Conservation (phyloP, 805 yeast species). For the Spathaspora passalidarum region DNA sequence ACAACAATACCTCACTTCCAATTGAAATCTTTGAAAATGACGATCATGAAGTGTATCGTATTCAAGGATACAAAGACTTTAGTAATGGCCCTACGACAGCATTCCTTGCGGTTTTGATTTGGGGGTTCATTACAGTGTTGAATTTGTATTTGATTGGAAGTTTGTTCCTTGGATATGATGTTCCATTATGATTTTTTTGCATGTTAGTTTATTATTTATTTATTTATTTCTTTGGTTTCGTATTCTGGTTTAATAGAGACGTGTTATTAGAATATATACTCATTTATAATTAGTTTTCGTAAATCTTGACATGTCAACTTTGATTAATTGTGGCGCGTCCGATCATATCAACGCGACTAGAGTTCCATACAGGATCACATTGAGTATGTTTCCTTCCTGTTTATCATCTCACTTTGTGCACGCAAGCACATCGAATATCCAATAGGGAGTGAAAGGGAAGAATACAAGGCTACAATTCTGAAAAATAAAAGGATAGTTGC, state of each 20-base stretch:
- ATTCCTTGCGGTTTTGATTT: constrained; percentile 53
- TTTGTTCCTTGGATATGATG: constrained; percentile 25
- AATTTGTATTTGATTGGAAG: constrained; percentile 64
- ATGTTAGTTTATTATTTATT: background rate
- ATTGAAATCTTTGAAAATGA: constrained; percentile 8
- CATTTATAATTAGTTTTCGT: background rate
- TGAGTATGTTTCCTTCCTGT: too few species aligned
- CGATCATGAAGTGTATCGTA: constrained; percentile 17
- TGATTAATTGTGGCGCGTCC: too few species aligned
- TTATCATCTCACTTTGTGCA: too few species aligned
- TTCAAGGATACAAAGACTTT: constrained; percentile 54
- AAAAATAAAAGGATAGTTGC: too few species aligned
- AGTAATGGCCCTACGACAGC: constrained; percentile 62
- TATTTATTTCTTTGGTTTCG: background rate
- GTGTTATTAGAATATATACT: background rate
- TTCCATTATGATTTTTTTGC: constrained; percentile 15
- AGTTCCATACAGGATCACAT: too few species aligned
- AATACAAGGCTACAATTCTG: too few species aligned
- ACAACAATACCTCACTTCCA: background rate
- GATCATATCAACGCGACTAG: too few species aligned
- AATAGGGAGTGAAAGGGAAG: too few species aligned
- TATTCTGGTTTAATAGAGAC: constrained; percentile 1
- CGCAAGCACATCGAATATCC: too few species aligned
- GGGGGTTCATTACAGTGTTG: constrained; percentile 69
- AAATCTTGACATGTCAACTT: too few species aligned